Evolutionary conservation across 805 yeast species (phyloP).

Genomic region (Zygosaccharomyces pseudorouxii): DNA sequence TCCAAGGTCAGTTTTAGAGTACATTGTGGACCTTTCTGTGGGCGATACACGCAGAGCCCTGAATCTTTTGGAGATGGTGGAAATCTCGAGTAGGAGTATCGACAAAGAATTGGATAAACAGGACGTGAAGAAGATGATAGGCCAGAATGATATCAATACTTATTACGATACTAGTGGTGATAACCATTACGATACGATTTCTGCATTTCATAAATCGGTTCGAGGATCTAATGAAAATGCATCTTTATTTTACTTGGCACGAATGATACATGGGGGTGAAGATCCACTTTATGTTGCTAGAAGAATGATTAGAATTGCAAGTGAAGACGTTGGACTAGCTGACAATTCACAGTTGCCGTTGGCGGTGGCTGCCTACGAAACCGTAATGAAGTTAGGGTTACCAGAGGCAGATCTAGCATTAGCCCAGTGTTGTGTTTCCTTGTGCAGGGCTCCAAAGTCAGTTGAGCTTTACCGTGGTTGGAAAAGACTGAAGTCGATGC

Average conservation of each 20-base stretch:
- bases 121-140: conserved; percentile 39
- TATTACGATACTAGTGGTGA: conserved; percentile 84
- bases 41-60: conserved; percentile 89
- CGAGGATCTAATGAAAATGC: conserved; percentile 91
- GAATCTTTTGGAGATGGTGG: conserved; percentile 70
- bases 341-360: conserved; percentile 84
- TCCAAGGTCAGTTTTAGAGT: conserved; percentile 53
- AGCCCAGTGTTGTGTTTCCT: conserved; percentile 89
- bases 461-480: conserved; percentile 82
- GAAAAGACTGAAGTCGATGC: conserved; percentile 54
- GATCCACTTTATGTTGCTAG: conserved; percentile 86
- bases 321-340: conserved; percentile 86
- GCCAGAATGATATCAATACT: conserved; percentile 35
- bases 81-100: conserved; percentile 59
- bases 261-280: conserved; percentile 92
- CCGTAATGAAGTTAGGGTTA: conserved; percentile 85
- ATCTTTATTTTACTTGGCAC: conserved; percentile 74
- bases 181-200: conserved; percentile 88
- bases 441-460: conserved; percentile 81
- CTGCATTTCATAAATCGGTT: conserved; percentile 90
- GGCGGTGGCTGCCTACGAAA: conserved; percentile 79
- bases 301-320: conserved; percentile 89
- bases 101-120: conserved; percentile 28
- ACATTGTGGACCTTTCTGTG: conserved; percentile 66
- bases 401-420: conserved; percentile 89